These are phyloP conservation scores for Plenodomus lindquistii DNA, from an alignment of 2,329 filamentous ascomycete species.

Conservation along the genomic window DNA sequence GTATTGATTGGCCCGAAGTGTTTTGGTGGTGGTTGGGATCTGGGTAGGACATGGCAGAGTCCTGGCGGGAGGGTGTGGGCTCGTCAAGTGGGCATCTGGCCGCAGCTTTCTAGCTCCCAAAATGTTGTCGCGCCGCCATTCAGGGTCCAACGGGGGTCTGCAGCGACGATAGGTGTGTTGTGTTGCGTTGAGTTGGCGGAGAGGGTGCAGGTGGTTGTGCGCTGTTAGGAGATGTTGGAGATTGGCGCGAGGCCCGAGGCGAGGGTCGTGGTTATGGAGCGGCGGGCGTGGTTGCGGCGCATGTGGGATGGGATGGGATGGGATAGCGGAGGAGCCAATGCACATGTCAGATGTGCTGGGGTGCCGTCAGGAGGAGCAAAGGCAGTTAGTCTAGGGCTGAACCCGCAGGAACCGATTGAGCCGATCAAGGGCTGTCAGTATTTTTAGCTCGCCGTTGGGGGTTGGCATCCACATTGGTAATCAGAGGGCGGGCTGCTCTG, in stretches of 20 bases:
- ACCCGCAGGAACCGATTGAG: slow-evolving; percentile 4
- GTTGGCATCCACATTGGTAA: neutral
- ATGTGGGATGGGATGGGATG: neutral
- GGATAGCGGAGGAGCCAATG: neutral
- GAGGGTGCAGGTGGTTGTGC: neutral
- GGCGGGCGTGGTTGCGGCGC: neutral
- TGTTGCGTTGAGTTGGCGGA: slow-evolving; percentile 9
- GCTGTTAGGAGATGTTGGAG: neutral
- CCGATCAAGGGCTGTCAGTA: slow-evolving; percentile 4
- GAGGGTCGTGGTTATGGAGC: slow-evolving; percentile 2
- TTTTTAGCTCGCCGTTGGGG: slow-evolving; percentile 11
- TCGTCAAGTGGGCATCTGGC: slow-evolving; percentile 33
- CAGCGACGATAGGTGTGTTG: slow-evolving; percentile 2
- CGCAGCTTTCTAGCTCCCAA: slow-evolving; percentile 30
- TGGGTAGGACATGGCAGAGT: slow-evolving; percentile 54
- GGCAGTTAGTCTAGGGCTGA: slow-evolving; percentile 14
- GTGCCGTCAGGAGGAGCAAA: neutral
- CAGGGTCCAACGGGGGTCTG: slow-evolving; percentile 5
- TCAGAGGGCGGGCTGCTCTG: no score
- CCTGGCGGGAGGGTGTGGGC: slow-evolving; percentile 25
- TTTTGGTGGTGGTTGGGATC: slow-evolving; percentile 52
- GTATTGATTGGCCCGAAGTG: slow-evolving; percentile 66
- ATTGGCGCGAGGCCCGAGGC: slow-evolving; percentile 4
- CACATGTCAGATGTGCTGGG: neutral
- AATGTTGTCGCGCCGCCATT: slow-evolving; percentile 26